Base-by-base conservation (phyloP, 805 yeast species). In the Myxozyma mucilagina region DNA sequence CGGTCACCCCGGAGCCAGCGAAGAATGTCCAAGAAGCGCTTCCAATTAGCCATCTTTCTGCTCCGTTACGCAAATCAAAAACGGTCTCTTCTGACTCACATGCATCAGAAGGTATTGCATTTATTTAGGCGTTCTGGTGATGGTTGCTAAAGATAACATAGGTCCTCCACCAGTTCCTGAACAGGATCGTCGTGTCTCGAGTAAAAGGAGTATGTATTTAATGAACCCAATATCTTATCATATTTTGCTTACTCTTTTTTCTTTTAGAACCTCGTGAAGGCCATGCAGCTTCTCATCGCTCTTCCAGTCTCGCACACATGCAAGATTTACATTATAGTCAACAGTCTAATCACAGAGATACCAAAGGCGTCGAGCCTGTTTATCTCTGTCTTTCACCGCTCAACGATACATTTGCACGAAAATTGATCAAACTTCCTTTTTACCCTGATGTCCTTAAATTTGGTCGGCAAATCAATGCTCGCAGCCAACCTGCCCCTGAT, bases 391-490 rank as follows among this genome's bases (percentile, higher is more conserved):
- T 94, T 52, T 74, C 83, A 13, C 86, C 97, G 0, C 75, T 91
- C 52, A 93, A 93, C 73, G 89, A 84, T 53, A 87, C 97, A 0
- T 91, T 92, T 71, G 88, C 85, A 44, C 81, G 85, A 60, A 94
- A 93, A 72, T 85, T 87, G 55, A 77, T 94, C 43, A 84, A 83
- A 13, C 85, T 94, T 7, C 97, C 98, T 0, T 80, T 83, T 59
- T 80, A 78, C 60, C 99, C 99, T 0, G 91, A 89, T 13, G 85
- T 90, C 2, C 75, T 92, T 55, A 90, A 90, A 71, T 78, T 94
- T 29, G 99, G 99, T 1, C 82, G 99, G 57, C 98, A 96, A 50
- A 87, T 65, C 79, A 79, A 77, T 59, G 68, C 89, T 2, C 78
- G 78, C 42, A 75, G 82, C 8, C 75, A 77, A 42, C 87, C 87